Percentiles rank a stretch among this genome's conserved stretches.
phyloP scores from a whole-genome alignment of 1,139 yeast genomes.

The Diutina rugosa region DNA sequence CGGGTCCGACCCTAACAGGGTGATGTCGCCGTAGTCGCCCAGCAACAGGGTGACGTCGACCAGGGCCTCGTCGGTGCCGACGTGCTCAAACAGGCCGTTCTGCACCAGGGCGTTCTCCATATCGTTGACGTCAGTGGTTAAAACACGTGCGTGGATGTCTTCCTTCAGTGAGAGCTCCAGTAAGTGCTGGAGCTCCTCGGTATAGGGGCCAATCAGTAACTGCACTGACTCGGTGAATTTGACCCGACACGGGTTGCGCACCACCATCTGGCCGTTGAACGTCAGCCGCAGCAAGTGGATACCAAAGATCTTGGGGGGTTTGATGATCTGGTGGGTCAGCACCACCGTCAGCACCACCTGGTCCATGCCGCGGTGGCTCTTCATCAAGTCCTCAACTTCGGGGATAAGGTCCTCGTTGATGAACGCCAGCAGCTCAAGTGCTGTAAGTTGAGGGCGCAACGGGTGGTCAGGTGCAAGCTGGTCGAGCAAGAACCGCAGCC shows the following conservation, averaged over 20 bases:
- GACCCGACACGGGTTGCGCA: conserved; percentile 70
- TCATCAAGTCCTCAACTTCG: conserved; percentile 31
- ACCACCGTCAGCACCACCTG: conserved; percentile 50
- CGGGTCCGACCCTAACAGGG: neutral
- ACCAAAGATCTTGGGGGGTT: conserved; percentile 59
- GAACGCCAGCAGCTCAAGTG: conserved; percentile 7
- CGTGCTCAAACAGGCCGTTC: conserved; percentile 4
- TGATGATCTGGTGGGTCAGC: conserved; percentile 46
- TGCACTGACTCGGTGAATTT: conserved; percentile 46
- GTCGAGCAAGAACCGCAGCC: neutral
- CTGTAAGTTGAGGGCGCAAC: neutral
- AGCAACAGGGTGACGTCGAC: neutral
- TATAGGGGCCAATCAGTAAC: conserved; percentile 11
- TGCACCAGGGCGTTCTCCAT: conserved; percentile 31
- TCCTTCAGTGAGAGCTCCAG: neutral
- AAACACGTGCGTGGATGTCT: conserved; percentile 12
- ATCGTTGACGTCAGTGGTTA: conserved; percentile 31
- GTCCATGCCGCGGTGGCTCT: conserved; percentile 18
- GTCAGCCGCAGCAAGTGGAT: conserved; percentile 77
- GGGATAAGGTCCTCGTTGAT: conserved; percentile 51
- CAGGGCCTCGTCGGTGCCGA: neutral
- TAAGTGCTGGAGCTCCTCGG: conserved; percentile 4
- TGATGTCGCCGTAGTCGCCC: neutral
- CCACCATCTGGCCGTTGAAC: conserved; percentile 55
- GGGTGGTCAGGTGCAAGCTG: neutral